Percentiles rank a stretch among this genome's conserved stretches.
Evolutionary conservation across 2,329 filamentous ascomycete species (phyloP).

Genomic region (Monosporascus ibericus): DNA sequence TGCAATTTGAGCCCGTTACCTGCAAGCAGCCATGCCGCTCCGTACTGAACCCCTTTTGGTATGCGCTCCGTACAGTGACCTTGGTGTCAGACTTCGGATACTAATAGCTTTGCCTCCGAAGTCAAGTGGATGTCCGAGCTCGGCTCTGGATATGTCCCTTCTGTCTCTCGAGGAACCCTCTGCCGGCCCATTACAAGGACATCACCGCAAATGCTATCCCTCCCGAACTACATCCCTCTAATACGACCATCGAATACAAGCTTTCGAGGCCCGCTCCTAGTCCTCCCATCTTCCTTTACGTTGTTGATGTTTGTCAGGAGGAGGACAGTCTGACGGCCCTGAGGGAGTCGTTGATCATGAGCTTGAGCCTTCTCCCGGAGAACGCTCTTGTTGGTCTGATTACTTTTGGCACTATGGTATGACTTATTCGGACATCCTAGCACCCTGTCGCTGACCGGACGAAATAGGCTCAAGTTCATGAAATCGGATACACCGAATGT

Average conservation of each 20-base stretch:
- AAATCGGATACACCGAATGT: slow-evolving; percentile 96
- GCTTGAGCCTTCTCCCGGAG: slow-evolving; percentile 72
- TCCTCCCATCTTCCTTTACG: slow-evolving; percentile 80
- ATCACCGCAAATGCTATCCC: slow-evolving; percentile 79
- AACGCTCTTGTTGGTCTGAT: slow-evolving; percentile 78
- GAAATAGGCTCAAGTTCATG: slow-evolving; percentile 80
- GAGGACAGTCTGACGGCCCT: slow-evolving; percentile 77
- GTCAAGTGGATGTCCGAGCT: slow-evolving; percentile 77
- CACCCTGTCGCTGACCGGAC: slow-evolving; percentile 15
- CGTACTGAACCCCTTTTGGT: slow-evolving; percentile 96
- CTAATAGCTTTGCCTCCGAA: slow-evolving; percentile 29
- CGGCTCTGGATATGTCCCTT: slow-evolving; percentile 87
- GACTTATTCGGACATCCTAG: slow-evolving; percentile 9
- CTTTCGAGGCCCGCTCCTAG: slow-evolving; percentile 77
- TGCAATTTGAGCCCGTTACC: slow-evolving; percentile 93
- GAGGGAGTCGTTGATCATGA: slow-evolving; percentile 83
- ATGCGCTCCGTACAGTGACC: slow-evolving; percentile 25
- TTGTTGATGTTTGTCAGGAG: slow-evolving; percentile 84
- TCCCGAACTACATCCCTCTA: slow-evolving; percentile 72
- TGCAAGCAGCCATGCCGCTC: slow-evolving; percentile 96
- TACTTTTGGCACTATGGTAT: slow-evolving; percentile 88
- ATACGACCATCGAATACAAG: slow-evolving; percentile 86
- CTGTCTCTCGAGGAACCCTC: slow-evolving; percentile 75
- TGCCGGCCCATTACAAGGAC: slow-evolving; percentile 84
- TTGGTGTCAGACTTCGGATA: not conserved